Evolutionary conservation across 2,329 filamentous ascomycete species (phyloP).

Genomic region (Ceratocystiopsis minuta): DNA sequence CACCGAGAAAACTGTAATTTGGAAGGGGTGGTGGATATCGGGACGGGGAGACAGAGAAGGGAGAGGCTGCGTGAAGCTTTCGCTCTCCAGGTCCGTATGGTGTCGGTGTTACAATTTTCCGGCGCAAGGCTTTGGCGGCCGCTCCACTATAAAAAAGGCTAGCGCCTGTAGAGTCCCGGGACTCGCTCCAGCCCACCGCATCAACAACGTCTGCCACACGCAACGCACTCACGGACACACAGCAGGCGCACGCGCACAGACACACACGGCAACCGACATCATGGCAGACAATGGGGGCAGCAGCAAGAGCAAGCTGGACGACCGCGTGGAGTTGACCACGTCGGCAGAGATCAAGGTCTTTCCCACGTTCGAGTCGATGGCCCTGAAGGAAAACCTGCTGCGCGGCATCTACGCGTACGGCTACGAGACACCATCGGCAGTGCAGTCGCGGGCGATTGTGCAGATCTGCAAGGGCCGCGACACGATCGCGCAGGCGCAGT

Average conservation of each 20-base stretch:
- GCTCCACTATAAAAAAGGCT: no score
- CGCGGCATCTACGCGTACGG: slow-evolving; percentile 97
- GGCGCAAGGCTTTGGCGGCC: slow-evolving; percentile 4
- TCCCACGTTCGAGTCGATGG: slow-evolving; percentile 90
- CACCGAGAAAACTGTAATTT: no score
- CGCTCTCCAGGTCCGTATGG: neutral
- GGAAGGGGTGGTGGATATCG: no score
- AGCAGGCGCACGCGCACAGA: no score
- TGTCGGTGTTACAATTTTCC: slow-evolving; percentile 4
- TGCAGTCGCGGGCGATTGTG: slow-evolving; percentile 94
- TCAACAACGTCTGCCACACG: no score
- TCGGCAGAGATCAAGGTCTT: slow-evolving; percentile 95
- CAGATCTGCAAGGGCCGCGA: slow-evolving; percentile 98
- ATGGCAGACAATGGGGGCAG: no score
- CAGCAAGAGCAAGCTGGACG: slow-evolving; percentile 59
- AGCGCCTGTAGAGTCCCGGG: no score
- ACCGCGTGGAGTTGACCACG: slow-evolving; percentile 95
- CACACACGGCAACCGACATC: slow-evolving; percentile 16
- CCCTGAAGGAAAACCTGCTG: slow-evolving; percentile 89
- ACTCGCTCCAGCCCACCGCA: no score
- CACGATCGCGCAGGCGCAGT: slow-evolving; percentile 95
- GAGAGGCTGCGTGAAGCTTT: no score
- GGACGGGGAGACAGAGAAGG: no score
- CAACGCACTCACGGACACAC: no score
- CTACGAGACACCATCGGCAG: slow-evolving; percentile 93